A percentile compares a stretch with the other conserved stretches of the same genome.
These are phyloP conservation scores for Lepidium sativum DNA, from an alignment of 345 rosid genomes.

Conservation along the genomic window DNA sequence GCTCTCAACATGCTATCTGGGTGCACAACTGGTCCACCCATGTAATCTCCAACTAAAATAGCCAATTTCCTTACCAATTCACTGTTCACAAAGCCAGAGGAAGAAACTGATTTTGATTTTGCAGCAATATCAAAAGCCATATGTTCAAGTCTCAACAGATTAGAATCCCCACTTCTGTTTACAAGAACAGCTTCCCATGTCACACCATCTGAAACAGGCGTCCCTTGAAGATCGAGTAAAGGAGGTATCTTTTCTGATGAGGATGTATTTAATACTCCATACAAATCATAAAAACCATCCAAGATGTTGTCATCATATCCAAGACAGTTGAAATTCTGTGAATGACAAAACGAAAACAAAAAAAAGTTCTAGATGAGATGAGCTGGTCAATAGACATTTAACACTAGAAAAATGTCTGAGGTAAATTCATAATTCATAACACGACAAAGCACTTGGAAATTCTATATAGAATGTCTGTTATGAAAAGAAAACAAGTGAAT, in stretches of 20 bases:
- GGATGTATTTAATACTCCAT: constrained; percentile 56
- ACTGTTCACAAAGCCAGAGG: constrained; percentile 22
- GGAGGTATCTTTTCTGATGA: constrained; percentile 72
- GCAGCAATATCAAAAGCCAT: constrained; percentile 55
- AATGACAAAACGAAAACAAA: not conserved
- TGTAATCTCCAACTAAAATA: constrained; percentile 65
- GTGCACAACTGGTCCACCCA: constrained; percentile 88
- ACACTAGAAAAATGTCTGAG: not conserved
- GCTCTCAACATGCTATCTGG: constrained; percentile 64
- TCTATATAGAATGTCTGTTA: not conserved
- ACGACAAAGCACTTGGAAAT: not conserved
- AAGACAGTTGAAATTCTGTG: constrained; percentile 90
- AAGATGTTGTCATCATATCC: constrained; percentile 90
- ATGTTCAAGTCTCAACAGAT: constrained; percentile 64
- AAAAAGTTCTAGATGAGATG: not conserved
- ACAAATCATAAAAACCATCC: constrained; percentile 90
- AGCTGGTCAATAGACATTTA: not conserved
- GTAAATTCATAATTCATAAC: not conserved
- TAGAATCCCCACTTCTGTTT: constrained; percentile 70
- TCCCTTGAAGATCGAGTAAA: constrained; percentile 83
- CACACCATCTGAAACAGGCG: constrained; percentile 47
- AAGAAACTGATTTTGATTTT: constrained; percentile 45
- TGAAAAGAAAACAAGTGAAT: not conserved
- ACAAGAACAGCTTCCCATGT: constrained; percentile 90
- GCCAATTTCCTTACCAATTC: constrained; percentile 62